A percentile compares a stretch with the other conserved stretches of the same genome.
phyloP scores from a whole-genome alignment of 2,329 filamentous ascomycete species.

The Paramyrothecium sp. region DNA sequence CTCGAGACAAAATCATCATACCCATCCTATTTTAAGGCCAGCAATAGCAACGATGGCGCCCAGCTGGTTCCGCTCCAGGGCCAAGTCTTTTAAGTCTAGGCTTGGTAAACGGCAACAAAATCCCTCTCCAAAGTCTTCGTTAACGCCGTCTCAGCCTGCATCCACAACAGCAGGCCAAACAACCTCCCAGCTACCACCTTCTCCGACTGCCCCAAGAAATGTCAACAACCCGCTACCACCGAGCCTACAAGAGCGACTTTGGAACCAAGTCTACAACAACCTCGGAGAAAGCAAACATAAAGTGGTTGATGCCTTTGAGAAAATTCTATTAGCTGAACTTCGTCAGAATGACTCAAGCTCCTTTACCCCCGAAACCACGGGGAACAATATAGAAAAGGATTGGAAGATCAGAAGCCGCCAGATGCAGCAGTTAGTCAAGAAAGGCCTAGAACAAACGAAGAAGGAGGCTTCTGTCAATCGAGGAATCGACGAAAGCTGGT shows the following conservation, averaged over 20 bases:
- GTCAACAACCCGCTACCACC: too few species aligned
- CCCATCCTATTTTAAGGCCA: too few species aligned
- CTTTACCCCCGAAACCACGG: neutral
- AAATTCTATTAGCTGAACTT: slow-evolving; percentile 12
- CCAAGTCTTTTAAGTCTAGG: too few species aligned
- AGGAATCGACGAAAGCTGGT: slow-evolving; percentile 17
- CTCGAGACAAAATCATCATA: too few species aligned
- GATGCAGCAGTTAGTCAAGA: slow-evolving; percentile 26
- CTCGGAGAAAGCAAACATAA: slow-evolving; percentile 9
- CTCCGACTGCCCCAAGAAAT: too few species aligned
- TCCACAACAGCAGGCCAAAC: too few species aligned
- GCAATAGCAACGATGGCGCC: too few species aligned
- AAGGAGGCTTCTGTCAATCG: slow-evolving; percentile 20
- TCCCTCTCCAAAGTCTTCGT: too few species aligned
- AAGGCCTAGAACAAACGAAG: slow-evolving; percentile 23
- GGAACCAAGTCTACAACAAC: slow-evolving; percentile 16
- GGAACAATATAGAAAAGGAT: neutral
- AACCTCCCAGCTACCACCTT: too few species aligned
- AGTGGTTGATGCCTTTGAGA: slow-evolving; percentile 16
- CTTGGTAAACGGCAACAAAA: too few species aligned
- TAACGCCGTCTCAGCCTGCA: too few species aligned
- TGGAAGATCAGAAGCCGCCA: slow-evolving; percentile 9
- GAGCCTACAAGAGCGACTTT: slow-evolving; percentile 9
- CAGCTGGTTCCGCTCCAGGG: too few species aligned
- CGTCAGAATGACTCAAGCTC: neutral